Conservation (phyloP, 805 yeast genomes). For the Yarrowia sp. region DNA sequence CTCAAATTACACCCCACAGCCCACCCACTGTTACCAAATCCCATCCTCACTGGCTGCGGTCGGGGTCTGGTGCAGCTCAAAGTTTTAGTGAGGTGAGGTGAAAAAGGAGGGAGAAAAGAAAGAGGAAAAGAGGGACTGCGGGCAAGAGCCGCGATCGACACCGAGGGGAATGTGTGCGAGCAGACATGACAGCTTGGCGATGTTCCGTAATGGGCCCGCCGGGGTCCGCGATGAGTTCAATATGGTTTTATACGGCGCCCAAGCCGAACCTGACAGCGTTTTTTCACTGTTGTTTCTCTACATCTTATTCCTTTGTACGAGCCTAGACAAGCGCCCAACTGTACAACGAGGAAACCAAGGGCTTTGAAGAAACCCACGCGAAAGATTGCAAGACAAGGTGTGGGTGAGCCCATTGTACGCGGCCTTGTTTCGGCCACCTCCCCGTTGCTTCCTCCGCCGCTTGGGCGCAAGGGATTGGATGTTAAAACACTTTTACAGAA, state of each 20-base stretch:
- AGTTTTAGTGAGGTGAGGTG: not conserved
- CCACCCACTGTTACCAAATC: too few species aligned
- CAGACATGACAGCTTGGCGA: conserved; percentile 22
- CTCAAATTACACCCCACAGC: too few species aligned
- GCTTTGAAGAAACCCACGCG: too few species aligned
- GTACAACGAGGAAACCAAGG: too few species aligned
- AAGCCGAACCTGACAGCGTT: not conserved
- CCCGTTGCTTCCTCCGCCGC: conserved; percentile 15
- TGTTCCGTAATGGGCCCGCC: not conserved
- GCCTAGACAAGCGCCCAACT: not conserved
- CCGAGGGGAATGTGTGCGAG: conserved; percentile 6
- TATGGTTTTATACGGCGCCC: not conserved
- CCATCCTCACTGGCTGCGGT: not conserved
- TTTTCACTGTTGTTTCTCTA: not conserved
- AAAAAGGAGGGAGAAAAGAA: not conserved
- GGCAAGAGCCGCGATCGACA: conserved; percentile 34
- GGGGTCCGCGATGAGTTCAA: not conserved
- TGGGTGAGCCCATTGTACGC: not conserved
- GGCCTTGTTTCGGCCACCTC: conserved; percentile 14
- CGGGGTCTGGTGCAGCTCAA: conserved; percentile 18
- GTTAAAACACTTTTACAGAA: conserved; percentile 10
- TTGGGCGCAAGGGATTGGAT: conserved; percentile 31
- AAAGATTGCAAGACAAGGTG: not conserved
- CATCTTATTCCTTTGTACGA: not conserved
- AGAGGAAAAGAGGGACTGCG: not conserved